These are phyloP conservation scores for Leishmania braziliensis DNA, from an alignment of 208 protist species.

Conservation along the genomic window DNA sequence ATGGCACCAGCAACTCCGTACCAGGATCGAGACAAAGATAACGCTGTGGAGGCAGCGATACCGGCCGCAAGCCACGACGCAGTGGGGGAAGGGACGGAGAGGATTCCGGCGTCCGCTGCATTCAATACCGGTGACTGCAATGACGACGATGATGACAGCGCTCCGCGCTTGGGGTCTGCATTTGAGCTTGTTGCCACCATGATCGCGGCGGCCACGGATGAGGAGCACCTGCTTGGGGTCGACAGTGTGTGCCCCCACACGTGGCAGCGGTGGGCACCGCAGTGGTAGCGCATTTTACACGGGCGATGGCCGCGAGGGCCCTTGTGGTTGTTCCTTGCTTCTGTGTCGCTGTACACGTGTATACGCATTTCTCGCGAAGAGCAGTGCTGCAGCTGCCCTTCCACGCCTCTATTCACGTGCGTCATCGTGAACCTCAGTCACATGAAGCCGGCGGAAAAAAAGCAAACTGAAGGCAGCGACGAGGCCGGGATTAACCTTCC, in stretches of 20 bases:
- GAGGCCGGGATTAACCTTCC: neutral
- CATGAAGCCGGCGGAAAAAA: neutral
- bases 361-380: neutral
- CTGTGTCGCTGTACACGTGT: neutral
- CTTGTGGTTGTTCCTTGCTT: neutral
- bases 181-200: slow-evolving; percentile 51
- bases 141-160: neutral
- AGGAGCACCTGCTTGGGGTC: slow-evolving; percentile 52
- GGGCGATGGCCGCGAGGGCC: neutral
- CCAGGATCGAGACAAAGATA: neutral
- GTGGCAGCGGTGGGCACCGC: slow-evolving; percentile 76
- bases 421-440: neutral
- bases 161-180: slow-evolving; percentile 17
- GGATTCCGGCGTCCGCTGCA: neutral
- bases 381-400: neutral
- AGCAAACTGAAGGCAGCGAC: neutral
- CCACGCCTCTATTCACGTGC: neutral
- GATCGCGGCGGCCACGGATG: slow-evolving; percentile 50
- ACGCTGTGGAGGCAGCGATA: neutral
- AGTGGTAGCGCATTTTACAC: slow-evolving; percentile 54
- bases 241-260: slow-evolving; percentile 47
- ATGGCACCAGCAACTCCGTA: neutral
- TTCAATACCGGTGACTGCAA: neutral
- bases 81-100: neutral
- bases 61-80: neutral